Evolutionary conservation across 1,139 yeast genomes (phyloP).

Genomic region (Ogataea hybrid): DNA sequence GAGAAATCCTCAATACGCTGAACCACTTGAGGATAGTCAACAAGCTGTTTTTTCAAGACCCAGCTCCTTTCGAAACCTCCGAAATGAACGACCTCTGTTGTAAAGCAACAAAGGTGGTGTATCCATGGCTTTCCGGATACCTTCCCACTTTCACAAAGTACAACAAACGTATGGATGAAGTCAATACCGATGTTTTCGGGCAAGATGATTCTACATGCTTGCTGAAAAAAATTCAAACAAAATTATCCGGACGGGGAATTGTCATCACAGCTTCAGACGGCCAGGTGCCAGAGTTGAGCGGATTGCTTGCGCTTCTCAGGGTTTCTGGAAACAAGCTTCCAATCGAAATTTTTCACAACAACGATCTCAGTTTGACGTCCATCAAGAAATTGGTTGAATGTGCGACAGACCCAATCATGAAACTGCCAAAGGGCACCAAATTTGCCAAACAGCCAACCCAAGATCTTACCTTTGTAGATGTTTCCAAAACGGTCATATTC

Average conservation of each 20-base stretch:
- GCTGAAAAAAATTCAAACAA: constrained; percentile 38
- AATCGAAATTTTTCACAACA: constrained; percentile 52
- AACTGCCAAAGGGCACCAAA: constrained; percentile 29
- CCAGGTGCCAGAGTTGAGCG: constrained; percentile 45
- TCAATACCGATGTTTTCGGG: constrained; percentile 12
- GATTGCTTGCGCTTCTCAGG: constrained; percentile 45
- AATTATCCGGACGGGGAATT: constrained; percentile 47
- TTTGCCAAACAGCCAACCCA: constrained; percentile 31
- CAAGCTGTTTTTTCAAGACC: constrained; percentile 20
- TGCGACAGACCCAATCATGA: constrained; percentile 35
- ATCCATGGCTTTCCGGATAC: constrained; percentile 30
- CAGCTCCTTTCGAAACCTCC: constrained; percentile 6
- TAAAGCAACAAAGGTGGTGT: constrained; percentile 15
- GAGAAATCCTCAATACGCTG: constrained; percentile 24
- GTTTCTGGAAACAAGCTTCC: constrained; percentile 48
- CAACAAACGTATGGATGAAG: constrained; percentile 19
- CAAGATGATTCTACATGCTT: constrained; percentile 33
- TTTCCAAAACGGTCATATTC: constrained; percentile 33
- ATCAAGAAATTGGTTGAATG: constrained; percentile 33
- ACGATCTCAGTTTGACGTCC: constrained; percentile 34
- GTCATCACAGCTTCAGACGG: constrained; percentile 47
- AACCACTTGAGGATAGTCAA: constrained; percentile 28
- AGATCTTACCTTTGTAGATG: constrained; percentile 48
- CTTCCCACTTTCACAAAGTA: constrained; percentile 27
- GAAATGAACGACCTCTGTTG: constrained; percentile 14